A percentile compares a stretch with the other conserved stretches of the same genome.
phyloP scores from a whole-genome alignment of 352 stramenopile genomes.

The Phytophthora nicotianae region DNA sequence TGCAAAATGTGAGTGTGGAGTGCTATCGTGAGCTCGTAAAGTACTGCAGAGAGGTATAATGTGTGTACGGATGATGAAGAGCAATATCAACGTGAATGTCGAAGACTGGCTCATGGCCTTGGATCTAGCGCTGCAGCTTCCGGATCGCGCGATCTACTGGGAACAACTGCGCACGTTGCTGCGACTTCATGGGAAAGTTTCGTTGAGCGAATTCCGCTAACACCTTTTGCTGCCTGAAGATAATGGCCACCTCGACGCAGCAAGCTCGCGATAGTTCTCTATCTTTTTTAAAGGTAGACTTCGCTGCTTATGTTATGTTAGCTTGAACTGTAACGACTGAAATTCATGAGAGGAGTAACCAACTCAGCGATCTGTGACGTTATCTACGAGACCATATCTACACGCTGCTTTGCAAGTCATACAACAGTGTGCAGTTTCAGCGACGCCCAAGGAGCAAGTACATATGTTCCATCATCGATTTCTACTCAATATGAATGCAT shows the following conservation, averaged over 20 bases:
- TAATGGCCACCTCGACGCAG: background rate
- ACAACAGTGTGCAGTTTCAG: background rate
- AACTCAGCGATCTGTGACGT: no score
- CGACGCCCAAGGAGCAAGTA: no score
- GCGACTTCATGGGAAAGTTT: conserved; percentile 45
- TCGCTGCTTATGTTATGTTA: no score
- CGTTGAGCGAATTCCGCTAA: conserved; percentile 46
- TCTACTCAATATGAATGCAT: no score
- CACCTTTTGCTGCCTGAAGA: conserved; percentile 54
- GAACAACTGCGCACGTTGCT: conserved; percentile 82
- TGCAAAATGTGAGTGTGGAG: conserved; percentile 47
- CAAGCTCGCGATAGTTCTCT: no score
- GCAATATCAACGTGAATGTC: conserved; percentile 53
- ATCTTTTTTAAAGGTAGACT: no score
- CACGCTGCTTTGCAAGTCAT: no score
- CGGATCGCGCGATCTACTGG: conserved; percentile 67
- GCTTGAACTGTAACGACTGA: no score
- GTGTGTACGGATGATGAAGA: conserved; percentile 73
- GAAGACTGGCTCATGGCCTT: conserved; percentile 69
- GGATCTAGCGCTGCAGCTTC: conserved; percentile 46
- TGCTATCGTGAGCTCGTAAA: conserved; percentile 68
- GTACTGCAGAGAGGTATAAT: conserved; percentile 48
- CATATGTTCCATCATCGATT: no score
- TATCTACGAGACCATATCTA: no score
- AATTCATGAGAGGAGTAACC: no score